A percentile compares a stretch with the other conserved stretches of the same genome.
These are phyloP conservation scores for Colletotrichum kahawae DNA, from an alignment of 2,329 filamentous ascomycete genomes.

Conservation along the genomic window DNA sequence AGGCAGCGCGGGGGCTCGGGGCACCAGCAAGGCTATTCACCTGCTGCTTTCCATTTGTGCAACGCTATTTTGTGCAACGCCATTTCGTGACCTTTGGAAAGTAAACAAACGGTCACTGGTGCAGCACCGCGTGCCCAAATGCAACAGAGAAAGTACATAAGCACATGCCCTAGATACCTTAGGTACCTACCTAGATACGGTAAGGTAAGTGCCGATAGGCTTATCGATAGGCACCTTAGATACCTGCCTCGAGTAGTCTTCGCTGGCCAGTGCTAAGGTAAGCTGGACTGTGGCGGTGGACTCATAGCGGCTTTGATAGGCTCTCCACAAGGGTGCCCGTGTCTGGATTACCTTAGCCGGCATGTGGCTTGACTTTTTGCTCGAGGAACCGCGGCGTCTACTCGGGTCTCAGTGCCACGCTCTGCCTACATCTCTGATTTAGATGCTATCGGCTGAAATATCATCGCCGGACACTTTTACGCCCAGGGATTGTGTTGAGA, in stretches of 20 bases:
- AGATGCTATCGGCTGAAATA: not conserved
- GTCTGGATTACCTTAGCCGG: not conserved
- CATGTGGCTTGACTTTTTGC: not conserved
- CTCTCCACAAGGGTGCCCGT: not conserved
- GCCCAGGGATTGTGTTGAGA: not conserved
- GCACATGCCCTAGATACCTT: too few relatives aligned
- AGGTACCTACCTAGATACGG: too few relatives aligned
- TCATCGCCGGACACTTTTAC: not conserved
- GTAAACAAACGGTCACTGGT: not conserved
- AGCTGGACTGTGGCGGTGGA: not conserved
- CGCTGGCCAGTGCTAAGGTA: too few relatives aligned
- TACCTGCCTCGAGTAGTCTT: too few relatives aligned
- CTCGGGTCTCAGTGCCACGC: constrained; percentile 2
- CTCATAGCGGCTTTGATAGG: not conserved
- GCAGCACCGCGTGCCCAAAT: too few relatives aligned
- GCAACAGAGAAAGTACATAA: too few relatives aligned
- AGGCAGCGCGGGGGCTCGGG: not conserved
- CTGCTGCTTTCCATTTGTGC: not conserved
- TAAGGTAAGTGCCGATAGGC: too few relatives aligned
- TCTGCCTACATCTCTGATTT: constrained; percentile 1
- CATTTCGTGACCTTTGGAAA: not conserved
- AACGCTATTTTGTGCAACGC: not conserved
- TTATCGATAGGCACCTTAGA: too few relatives aligned
- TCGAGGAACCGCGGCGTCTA: not conserved
- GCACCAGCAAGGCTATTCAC: not conserved